Base-by-base conservation (phyloP, 108 stramenopile genomes). In the Pseudonitzschia delicatissima region DNA sequence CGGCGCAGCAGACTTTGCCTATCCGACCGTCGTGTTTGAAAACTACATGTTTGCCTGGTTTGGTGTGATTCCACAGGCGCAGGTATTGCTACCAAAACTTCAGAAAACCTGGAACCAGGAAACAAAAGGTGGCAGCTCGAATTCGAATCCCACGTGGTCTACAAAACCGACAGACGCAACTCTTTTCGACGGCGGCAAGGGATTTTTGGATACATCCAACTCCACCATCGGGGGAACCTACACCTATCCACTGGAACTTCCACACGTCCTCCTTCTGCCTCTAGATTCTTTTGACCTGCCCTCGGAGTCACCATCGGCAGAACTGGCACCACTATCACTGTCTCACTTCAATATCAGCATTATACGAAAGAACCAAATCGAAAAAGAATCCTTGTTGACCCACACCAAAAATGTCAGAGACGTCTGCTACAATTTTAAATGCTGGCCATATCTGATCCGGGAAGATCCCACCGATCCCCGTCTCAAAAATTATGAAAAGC, bases 191-290 rank as follows among this genome's bases (percentile, higher is more conserved):
- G 53, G 53, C 4, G 53, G 53, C 3, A n/a, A 20, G 4, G 53
- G 15, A 15, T 55, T 55, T 55, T 33, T 33, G 32, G 47, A 44
- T 2, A n/a, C 42, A 5, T 6, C 2, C 42, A 42, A 42, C 15
- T 42, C 40, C 1, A 42, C 11, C 11, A 5, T 3, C 27, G 31
- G 53, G n/a, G 32, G 32, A 1, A 15, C 31, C 29, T 55, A 33
- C 32, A 55, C 53, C 9, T 55, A 55, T 33, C 53, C 53, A 23
- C 15, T 55, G 15, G 53, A 55, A 33, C 32, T 55, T n/a, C 53
- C 53, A 8, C 53, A 55, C 32, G 29, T 55, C 29, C 17, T 55
- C n/a, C 15, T 55, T 5, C 32, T 55, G 13, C 53, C 53, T 8
- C 32, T 55, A 27, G 53, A 33, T 33, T 29, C 53, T n/a, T 55